phyloP scores from a whole-genome alignment of 2,329 filamentous ascomycete species.

The Aureobasidium sp. region DNA sequence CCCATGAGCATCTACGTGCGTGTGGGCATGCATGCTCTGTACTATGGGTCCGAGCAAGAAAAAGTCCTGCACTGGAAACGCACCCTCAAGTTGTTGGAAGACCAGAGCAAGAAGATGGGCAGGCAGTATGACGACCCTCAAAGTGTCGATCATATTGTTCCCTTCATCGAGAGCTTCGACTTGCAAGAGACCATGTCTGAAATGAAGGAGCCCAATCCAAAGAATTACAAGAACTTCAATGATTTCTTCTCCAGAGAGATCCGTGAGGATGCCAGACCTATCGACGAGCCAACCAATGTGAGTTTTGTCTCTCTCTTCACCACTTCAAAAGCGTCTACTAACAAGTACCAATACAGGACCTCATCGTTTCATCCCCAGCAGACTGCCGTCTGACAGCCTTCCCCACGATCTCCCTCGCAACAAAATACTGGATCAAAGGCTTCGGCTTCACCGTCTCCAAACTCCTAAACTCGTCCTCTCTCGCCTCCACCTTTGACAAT shows the following conservation, averaged over 20 bases:
- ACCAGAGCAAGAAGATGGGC: conserved; percentile 35
- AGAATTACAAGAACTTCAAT: conserved; percentile 35
- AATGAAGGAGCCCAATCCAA: conserved; percentile 31
- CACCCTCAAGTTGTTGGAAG: conserved; percentile 27
- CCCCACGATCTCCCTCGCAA: conserved; percentile 31
- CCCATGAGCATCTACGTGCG: conserved; percentile 37
- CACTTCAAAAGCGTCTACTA: not conserved
- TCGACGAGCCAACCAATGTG: conserved; percentile 29
- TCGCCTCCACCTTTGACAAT: conserved; percentile 29
- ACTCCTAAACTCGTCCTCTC: conserved; percentile 23
- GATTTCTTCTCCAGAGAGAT: conserved; percentile 36
- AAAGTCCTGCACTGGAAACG: conserved; percentile 30
- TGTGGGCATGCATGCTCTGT: conserved; percentile 36
- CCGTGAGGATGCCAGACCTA: conserved; percentile 29
- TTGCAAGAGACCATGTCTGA: conserved; percentile 27
- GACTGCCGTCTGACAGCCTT: conserved; percentile 34
- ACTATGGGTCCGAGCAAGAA: conserved; percentile 35
- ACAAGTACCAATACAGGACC: conserved; percentile 8
- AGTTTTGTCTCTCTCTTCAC: not conserved
- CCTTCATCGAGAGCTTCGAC: conserved; percentile 34
- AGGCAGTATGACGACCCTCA: conserved; percentile 32
- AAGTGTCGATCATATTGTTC: conserved; percentile 30
- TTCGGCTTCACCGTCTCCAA: conserved; percentile 30
- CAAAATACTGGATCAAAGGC: conserved; percentile 38
- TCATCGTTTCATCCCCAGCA: conserved; percentile 28